Conservation (phyloP, 2,329 filamentous ascomycete species). For the Pseudogymnoascus sp. region DNA sequence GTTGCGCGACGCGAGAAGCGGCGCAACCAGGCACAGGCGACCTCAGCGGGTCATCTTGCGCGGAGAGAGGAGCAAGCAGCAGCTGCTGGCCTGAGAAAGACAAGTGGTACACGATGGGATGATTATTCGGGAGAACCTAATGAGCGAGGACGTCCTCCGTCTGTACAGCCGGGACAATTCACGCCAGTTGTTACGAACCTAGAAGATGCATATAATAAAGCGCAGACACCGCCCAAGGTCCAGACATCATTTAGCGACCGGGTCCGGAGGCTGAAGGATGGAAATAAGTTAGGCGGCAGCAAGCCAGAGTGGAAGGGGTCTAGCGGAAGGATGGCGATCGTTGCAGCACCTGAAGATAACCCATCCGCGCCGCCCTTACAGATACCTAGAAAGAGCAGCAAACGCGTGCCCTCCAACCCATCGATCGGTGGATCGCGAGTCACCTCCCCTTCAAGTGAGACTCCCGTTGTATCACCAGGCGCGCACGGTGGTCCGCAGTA, state of each 20-base stretch:
- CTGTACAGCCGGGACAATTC: slow-evolving; percentile 48
- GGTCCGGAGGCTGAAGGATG: slow-evolving; percentile 36
- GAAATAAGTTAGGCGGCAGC: slow-evolving; percentile 15
- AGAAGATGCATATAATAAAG: slow-evolving; percentile 22
- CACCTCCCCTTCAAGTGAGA: slow-evolving; percentile 23
- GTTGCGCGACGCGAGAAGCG: slow-evolving; percentile 26
- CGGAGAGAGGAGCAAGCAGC: slow-evolving; percentile 15
- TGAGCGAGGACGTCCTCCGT: slow-evolving; percentile 46
- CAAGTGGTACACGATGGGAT: slow-evolving; percentile 45
- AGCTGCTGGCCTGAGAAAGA: slow-evolving; percentile 20
- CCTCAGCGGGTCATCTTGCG: neutral
- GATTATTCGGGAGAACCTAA: slow-evolving; percentile 58
- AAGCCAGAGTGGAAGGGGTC: slow-evolving; percentile 64
- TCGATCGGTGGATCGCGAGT: slow-evolving; percentile 14
- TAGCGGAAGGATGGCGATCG: slow-evolving; percentile 58
- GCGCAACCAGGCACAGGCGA: slow-evolving; percentile 23
- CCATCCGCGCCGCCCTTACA: slow-evolving; percentile 47
- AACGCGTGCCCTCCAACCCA: slow-evolving; percentile 24
- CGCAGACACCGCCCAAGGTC: slow-evolving; percentile 25
- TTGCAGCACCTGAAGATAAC: slow-evolving; percentile 57
- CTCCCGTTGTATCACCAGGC: slow-evolving; percentile 20
- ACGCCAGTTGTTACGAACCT: slow-evolving; percentile 27
- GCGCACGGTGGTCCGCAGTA: slow-evolving; percentile 15
- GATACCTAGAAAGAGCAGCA: slow-evolving; percentile 45
- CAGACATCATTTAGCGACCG: slow-evolving; percentile 39